Evolutionary conservation across 2,329 filamentous ascomycete species (phyloP).

Genomic region (Tolypocladium ophioglossoides): DNA sequence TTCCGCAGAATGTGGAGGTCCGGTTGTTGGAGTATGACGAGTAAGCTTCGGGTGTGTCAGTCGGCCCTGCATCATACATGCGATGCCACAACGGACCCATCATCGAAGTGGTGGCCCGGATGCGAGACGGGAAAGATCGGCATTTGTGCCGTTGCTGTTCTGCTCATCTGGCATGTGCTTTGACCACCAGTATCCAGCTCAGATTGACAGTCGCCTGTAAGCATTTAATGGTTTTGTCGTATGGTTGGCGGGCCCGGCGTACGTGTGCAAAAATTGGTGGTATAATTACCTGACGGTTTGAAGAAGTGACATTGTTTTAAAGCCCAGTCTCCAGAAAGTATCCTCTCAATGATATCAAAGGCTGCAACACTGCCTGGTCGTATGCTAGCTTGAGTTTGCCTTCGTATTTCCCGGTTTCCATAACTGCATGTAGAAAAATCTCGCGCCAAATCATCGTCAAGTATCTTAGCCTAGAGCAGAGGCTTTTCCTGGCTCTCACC

Average conservation of each 20-base stretch:
- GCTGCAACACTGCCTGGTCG: not conserved
- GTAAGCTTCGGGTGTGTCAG: no score
- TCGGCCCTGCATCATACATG: no score
- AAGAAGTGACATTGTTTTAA: not conserved
- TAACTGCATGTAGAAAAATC: not conserved
- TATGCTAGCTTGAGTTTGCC: not conserved
- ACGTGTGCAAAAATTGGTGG: not conserved
- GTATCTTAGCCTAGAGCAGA: not conserved
- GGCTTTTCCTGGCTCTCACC: not conserved
- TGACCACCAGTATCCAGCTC: no score
- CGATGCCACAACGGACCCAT: no score
- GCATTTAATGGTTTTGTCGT: conserved; percentile 1
- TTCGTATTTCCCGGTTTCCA: not conserved
- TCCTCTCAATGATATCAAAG: not conserved
- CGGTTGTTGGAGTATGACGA: no score
- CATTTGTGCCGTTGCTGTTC: no score
- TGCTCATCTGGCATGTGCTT: no score
- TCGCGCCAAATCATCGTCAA: not conserved
- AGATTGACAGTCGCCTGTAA: conserved; percentile 44
- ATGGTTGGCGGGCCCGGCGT: no score
- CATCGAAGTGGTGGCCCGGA: no score
- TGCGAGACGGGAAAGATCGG: no score
- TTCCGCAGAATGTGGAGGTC: not conserved
- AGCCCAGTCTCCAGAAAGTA: not conserved
- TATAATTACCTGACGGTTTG: not conserved